Conservation (phyloP, 371 early-diverging fungal species). For the Smittium mucronatum region DNA sequence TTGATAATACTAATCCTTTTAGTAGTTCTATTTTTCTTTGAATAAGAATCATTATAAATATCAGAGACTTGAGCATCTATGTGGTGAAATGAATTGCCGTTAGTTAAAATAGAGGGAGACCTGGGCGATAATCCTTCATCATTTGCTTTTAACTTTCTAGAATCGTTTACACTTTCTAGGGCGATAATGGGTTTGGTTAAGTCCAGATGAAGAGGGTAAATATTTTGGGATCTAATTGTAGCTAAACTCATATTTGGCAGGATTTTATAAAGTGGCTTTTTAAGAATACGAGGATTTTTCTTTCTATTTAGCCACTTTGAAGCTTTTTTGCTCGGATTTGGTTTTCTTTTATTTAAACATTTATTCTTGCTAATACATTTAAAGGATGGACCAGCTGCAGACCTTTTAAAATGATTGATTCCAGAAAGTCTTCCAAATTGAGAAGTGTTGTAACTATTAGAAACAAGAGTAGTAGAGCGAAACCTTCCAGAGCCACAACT, state of each 20-base stretch:
- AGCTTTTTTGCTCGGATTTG: not conserved
- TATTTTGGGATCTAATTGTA: not conserved
- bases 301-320: not conserved
- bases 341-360: not conserved
- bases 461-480: not conserved
- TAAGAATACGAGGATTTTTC: not conserved
- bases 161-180: not conserved
- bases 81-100: too few species aligned
- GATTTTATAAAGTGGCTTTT: too few species aligned
- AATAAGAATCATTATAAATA: not conserved
- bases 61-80: too few species aligned
- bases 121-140: too few species aligned
- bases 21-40: not conserved
- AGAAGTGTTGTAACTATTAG: not conserved
- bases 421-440: not conserved
- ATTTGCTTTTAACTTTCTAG: not conserved
- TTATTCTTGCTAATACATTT: not conserved
- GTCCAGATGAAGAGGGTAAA: not conserved
- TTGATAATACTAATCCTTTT: not conserved
- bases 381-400: too few species aligned
- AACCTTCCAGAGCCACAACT: not conserved
- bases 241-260: not conserved
- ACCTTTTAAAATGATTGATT: not conserved
- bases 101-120: too few species aligned
- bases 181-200: not conserved